Base-by-base conservation (phyloP, 2,329 filamentous ascomycete genomes). In the Triangularia setosa region DNA sequence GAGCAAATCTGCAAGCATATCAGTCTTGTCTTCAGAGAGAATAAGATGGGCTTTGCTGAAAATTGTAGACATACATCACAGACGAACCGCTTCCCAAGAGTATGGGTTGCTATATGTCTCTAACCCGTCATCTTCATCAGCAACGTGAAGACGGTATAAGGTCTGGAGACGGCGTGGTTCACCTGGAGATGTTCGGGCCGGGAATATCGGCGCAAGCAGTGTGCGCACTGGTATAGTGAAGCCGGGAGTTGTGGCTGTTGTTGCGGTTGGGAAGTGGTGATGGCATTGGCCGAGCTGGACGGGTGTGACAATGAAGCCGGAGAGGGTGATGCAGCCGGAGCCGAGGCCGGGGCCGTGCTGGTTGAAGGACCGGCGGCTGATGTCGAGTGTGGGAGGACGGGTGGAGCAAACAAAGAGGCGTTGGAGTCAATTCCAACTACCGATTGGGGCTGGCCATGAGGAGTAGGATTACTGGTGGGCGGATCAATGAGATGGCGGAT, bases 161-260 rank as follows among this genome's bases (percentile, higher is more conserved):
- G 23, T 9, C 52, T 25, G 48, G 52, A 55, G 23, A 55, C 23
- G 30, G 54, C 1, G 40, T 16, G 7, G 33, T 21, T 18, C 67
- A 69, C 70, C 65, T 83, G 81, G 11, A 84, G 79, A 69, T 84
- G 82, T 70, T 84, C 83, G 2, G 82, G 82, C 12, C 82, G 79
- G 40, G 81, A 83, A 68, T 84, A 84, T 18, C 81, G 70, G 33
- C 68, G 68, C 68, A 30, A 33, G 11, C 58, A 60, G 11, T 60
- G 58, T 11, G 40, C 58, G 14, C 58, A 60, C 24, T 60, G 58
- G 40, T 60, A 60, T 11, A 60, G 58, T 2, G 58, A 60, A 7
- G 21, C 3, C 14, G 33, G 52, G 11, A 55, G 52, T 30, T 35
- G 28, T 9, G 52, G 18, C 6, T 55, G 27, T 40, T 25, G 14